These are phyloP conservation scores for Fagus sylvatica DNA, from an alignment of 306 rosid genomes.

Conservation along the genomic window DNA sequence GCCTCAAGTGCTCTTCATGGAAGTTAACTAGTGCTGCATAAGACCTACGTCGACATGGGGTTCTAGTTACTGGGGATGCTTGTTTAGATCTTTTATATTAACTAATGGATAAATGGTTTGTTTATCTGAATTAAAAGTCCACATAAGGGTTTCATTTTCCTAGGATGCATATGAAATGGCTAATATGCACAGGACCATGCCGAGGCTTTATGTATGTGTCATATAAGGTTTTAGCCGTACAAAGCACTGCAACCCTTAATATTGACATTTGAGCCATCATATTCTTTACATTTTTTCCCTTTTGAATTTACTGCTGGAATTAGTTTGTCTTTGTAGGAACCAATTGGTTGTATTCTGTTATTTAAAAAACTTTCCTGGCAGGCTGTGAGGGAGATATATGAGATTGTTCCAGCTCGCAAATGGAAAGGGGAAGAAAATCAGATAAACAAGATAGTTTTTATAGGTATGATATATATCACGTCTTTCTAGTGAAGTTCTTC, in stretches of 20 bases:
- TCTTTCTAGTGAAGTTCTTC: not conserved
- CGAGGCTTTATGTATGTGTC: not conserved
- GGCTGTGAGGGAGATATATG: slow-evolving; percentile 91
- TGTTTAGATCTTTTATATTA: no score
- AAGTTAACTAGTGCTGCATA: slow-evolving; percentile 2
- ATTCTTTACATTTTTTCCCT: not conserved
- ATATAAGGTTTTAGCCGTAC: not conserved
- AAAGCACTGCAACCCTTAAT: not conserved
- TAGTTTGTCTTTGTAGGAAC: slow-evolving; percentile 3
- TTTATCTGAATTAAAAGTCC: no score
- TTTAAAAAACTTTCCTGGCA: slow-evolving; percentile 27
- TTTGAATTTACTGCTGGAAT: not conserved
- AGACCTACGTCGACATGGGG: not conserved
- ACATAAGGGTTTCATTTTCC: no score
- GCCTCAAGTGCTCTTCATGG: not conserved
- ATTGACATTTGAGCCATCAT: not conserved
- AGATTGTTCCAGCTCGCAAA: slow-evolving; percentile 81
- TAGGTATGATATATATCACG: slow-evolving; percentile 45
- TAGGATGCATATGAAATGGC: no score
- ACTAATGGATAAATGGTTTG: no score
- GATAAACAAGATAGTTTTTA: slow-evolving; percentile 80
- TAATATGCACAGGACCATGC: not conserved
- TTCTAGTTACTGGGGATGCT: not conserved
- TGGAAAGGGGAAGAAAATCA: slow-evolving; percentile 72
- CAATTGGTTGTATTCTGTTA: not conserved